Percentiles rank a stretch among this genome's conserved stretches.
Conservation (phyloP, 352 stramenopile species). For the Pythium oligandrum region DNA sequence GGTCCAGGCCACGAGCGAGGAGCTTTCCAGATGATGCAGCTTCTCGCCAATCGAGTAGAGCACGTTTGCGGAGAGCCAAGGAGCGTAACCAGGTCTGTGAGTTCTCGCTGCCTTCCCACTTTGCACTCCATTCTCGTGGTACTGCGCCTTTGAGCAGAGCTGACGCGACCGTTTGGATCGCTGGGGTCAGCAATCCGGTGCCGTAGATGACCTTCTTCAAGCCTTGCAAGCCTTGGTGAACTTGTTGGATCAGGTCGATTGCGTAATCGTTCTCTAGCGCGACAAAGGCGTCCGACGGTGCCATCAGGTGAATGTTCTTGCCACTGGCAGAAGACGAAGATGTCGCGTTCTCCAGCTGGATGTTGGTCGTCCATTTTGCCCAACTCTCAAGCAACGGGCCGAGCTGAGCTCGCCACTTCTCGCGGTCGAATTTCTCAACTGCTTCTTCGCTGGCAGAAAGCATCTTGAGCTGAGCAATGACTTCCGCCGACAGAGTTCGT, state of each 20-base stretch:
- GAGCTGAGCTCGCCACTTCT: slow-evolving; percentile 88
- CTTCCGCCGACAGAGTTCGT: slow-evolving; percentile 71
- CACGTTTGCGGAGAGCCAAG: slow-evolving; percentile 72
- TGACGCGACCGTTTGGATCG: slow-evolving; percentile 76
- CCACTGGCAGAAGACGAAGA: slow-evolving; percentile 6
- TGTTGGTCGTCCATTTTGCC: slow-evolving; percentile 69
- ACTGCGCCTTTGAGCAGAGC: slow-evolving; percentile 72
- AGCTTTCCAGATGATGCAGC: slow-evolving; percentile 52
- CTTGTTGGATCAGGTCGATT: slow-evolving; percentile 57
- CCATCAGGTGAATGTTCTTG: slow-evolving; percentile 38
- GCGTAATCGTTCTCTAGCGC: slow-evolving; percentile 86
- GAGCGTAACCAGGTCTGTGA: slow-evolving; percentile 75
- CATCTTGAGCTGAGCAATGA: slow-evolving; percentile 86
- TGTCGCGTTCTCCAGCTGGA: slow-evolving; percentile 38
- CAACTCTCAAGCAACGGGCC: slow-evolving; percentile 89
- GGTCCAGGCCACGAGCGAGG: slow-evolving; percentile 68
- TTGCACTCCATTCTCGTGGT: slow-evolving; percentile 70
- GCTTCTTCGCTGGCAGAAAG: slow-evolving; percentile 65
- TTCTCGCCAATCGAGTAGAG: slow-evolving; percentile 84
- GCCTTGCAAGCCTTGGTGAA: slow-evolving; percentile 65
- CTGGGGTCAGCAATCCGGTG: slow-evolving; percentile 85
- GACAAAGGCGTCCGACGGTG: slow-evolving; percentile 90
- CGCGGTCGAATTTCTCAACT: slow-evolving; percentile 84
- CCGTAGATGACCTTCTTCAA: slow-evolving; percentile 91
- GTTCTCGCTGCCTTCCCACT: slow-evolving; percentile 79